Evolutionary conservation across 106 monocot species (phyloP), one percentile per base, ranked within the genome.

Genomic region (Acorus gramineus): DNA sequence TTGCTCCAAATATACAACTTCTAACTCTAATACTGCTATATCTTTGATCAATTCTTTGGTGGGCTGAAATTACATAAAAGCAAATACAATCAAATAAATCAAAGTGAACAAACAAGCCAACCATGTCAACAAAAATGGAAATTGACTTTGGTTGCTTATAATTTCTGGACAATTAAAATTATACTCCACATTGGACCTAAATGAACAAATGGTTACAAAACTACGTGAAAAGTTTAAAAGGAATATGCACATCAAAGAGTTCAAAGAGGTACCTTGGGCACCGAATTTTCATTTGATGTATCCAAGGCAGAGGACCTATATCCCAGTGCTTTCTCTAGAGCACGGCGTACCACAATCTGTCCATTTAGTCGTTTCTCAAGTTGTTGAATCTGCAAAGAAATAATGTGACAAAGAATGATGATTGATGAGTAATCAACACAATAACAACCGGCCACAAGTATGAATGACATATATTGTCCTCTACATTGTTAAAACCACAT

Each of bases 261-360:
- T 13, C 44, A 61, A 67, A 49, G 46, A 58, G 6, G 10, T 69
- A 78, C 87, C 83, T 80, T 87, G n/a, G 87, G 80, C 71, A 80
- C 80, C 49, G 13, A 60, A 62, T n/a, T 68, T 8, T 78, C 58
- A 66, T 69, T 69, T 52, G 77, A 53, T 55, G 74, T 69, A 69
- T 66, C 75, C 48, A 78, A 66, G 4, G 47, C 46, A 51, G 73
- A 62, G 66, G 82, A 64, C 13, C 69, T 65, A 67, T 75, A 77
- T 49, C 85, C 96, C 74, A 98, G 45, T 65, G 85, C 91, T 60
- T 88, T 88, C 64, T 98, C 96, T 50, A 98, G 70, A 61, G 71
- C 68, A 56, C 47, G 66, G 3, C 87, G 80, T 63, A 81, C 74
- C 4, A 55, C 50, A 66, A 82, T 44, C 51, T 91, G 96, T 72